Percentiles rank a stretch among this genome's conserved stretches.
Conservation (phyloP, 2,329 filamentous ascomycete genomes). For the Sarocladium kiliense region DNA sequence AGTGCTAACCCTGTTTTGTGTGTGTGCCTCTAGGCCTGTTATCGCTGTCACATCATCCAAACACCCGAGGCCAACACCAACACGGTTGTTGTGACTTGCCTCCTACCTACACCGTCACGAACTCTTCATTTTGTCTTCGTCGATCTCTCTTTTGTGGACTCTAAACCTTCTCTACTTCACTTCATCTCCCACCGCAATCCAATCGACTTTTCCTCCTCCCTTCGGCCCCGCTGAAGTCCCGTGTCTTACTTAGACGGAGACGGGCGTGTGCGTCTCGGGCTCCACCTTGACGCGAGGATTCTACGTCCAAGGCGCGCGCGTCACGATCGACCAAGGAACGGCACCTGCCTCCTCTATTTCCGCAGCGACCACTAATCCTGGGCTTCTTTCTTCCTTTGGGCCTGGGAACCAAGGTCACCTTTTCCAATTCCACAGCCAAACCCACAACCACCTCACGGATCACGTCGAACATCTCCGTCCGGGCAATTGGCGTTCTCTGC, state of each 20-base stretch:
- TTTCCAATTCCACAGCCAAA: background rate
- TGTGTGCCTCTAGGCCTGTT: background rate
- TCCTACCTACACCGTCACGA: background rate
- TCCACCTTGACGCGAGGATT: slow-evolving; percentile 10
- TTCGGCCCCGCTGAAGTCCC: slow-evolving; percentile 3
- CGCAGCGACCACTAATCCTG: slow-evolving; percentile 9
- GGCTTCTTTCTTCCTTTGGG: background rate
- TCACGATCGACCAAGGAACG: slow-evolving; percentile 5
- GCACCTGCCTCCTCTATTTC: slow-evolving; percentile 9
- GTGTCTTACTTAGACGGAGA: slow-evolving; percentile 7
- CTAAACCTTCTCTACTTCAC: background rate
- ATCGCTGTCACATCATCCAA: background rate
- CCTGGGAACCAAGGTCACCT: background rate
- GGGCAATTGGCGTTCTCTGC: background rate
- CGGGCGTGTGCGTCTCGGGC: slow-evolving; percentile 1
- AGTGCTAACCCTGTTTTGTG: background rate
- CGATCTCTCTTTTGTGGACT: background rate
- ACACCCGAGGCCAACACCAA: background rate
- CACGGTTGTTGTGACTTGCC: background rate
- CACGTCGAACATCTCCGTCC: background rate
- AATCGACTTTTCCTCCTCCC: background rate
- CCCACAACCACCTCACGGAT: too few relatives aligned
- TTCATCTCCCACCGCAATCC: background rate
- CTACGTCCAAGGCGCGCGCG: slow-evolving; percentile 10
- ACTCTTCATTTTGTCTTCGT: background rate